Evolutionary conservation across 371 early-diverging fungal genomes (phyloP).

Genomic region (Rhizopus microsporus): DNA sequence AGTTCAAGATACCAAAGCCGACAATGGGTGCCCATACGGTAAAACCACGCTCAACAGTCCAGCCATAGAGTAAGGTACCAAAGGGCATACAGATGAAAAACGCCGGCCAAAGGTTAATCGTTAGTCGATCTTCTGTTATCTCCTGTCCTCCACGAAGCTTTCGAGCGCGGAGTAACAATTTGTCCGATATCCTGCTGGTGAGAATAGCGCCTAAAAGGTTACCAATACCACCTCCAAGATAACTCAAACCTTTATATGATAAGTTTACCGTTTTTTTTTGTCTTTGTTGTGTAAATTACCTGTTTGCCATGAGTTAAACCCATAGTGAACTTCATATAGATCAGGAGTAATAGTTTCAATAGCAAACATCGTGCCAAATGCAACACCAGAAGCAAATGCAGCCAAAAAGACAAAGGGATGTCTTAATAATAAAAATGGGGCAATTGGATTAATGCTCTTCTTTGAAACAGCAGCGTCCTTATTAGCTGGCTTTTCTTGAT

Average conservation of each 20-base stretch:
- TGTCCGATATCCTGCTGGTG: conserved; percentile 43
- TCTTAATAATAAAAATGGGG: conserved; percentile 39
- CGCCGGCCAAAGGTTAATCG: conserved; percentile 41
- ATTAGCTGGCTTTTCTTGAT: not conserved
- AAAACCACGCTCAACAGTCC: conserved; percentile 31
- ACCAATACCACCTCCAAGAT: conserved; percentile 34
- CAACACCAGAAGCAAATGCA: conserved; percentile 46
- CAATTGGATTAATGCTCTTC: conserved; percentile 31
- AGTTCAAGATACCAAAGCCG: conserved; percentile 46
- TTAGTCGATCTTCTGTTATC: conserved; percentile 44
- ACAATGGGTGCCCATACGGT: conserved; percentile 39
- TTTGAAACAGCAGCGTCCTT: not conserved
- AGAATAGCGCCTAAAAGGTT: conserved; percentile 28
- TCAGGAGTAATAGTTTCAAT: conserved; percentile 45
- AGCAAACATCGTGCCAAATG: conserved; percentile 56
- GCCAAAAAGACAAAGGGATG: conserved; percentile 52
- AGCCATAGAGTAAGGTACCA: conserved; percentile 48
- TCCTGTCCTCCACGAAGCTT: conserved; percentile 37
- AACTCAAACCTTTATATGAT: conserved; percentile 27
- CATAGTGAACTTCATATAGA: conserved; percentile 32
- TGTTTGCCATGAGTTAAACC: conserved; percentile 42
- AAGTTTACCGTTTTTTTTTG: not conserved
- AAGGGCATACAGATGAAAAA: conserved; percentile 39
- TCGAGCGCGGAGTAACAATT: conserved; percentile 37
- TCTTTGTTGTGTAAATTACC: conserved; percentile 17